Evolutionary conservation across 495 filamentous ascomycete species (phyloP).

Genomic region (Penicillium malachiteum): DNA sequence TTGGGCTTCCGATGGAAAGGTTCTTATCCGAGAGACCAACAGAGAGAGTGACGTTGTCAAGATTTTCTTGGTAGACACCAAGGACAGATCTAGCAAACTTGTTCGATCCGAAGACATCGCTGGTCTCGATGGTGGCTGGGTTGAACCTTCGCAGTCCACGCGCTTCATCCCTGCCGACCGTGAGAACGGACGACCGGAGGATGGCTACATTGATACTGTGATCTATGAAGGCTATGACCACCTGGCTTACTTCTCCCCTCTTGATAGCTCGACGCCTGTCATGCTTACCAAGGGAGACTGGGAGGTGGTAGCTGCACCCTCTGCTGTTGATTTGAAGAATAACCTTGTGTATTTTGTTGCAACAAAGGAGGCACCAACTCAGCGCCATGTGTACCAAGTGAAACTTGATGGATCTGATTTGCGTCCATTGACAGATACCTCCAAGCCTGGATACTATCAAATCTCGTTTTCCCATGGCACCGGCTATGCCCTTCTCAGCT

Average conservation of each 20-base stretch:
- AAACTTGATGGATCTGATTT: slow-evolving; percentile 74
- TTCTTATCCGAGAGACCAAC: slow-evolving; percentile 88
- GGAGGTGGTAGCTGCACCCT: slow-evolving; percentile 90
- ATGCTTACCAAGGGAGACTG: slow-evolving; percentile 86
- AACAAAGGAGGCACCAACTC: slow-evolving; percentile 81
- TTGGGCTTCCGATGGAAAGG: slow-evolving; percentile 78
- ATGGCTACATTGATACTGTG: slow-evolving; percentile 92
- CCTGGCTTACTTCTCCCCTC: slow-evolving; percentile 88
- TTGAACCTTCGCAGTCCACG: slow-evolving; percentile 88
- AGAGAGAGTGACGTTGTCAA: slow-evolving; percentile 88
- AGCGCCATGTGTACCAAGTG: slow-evolving; percentile 89
- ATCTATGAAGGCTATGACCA: slow-evolving; percentile 88
- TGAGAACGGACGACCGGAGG: slow-evolving; percentile 68
- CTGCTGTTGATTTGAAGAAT: slow-evolving; percentile 78
- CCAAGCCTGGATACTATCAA: slow-evolving; percentile 76
- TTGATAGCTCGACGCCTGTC: slow-evolving; percentile 76
- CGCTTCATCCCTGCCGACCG: slow-evolving; percentile 84
- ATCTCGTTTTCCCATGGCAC: slow-evolving; percentile 82
- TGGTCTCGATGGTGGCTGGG: slow-evolving; percentile 90
- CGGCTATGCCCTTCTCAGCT: slow-evolving; percentile 79
- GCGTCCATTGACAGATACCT: slow-evolving; percentile 69
- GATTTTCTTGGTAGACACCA: slow-evolving; percentile 82
- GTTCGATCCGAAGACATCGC: slow-evolving; percentile 76
- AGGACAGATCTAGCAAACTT: slow-evolving; percentile 68
- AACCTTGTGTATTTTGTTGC: slow-evolving; percentile 89